A percentile compares a stretch with the other conserved stretches of the same genome.
Evolutionary conservation across 2,329 filamentous ascomycete species (phyloP).

Genomic region (Cytospora chrysosperma): DNA sequence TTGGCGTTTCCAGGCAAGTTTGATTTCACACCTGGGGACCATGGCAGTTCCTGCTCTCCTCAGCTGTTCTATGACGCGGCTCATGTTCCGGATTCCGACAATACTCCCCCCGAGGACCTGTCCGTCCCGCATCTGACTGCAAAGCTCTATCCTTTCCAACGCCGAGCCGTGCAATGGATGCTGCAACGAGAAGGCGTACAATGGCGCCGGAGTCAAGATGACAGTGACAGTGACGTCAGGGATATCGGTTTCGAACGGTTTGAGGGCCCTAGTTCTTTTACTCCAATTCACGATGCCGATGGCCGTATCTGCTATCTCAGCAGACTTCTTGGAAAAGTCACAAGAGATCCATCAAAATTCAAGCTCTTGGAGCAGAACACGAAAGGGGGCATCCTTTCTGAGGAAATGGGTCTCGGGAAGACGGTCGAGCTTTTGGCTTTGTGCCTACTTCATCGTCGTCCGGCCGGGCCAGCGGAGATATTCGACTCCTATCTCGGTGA

Average conservation of each 20-base stretch:
- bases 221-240: constrained; percentile 29
- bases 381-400: constrained; percentile 66
- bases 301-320: constrained; percentile 46
- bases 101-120: constrained; percentile 39
- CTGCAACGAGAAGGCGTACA: constrained; percentile 62
- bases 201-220: constrained; percentile 37
- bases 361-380: constrained; percentile 40
- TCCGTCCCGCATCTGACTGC: constrained; percentile 46
- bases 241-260: constrained; percentile 26
- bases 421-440: constrained; percentile 74
- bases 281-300: constrained; percentile 42
- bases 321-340: constrained; percentile 60
- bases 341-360: constrained; percentile 48
- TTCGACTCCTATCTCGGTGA: constrained; percentile 42
- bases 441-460: constrained; percentile 61
- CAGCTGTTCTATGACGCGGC: constrained; percentile 69
- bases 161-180: constrained; percentile 68
- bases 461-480: constrained; percentile 22
- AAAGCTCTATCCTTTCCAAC: constrained; percentile 69
- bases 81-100: constrained; percentile 54
- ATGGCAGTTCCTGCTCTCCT: constrained; percentile 39
- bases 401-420: constrained; percentile 84
- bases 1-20: constrained; percentile 25
- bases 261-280: constrained; percentile 45
- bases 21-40: background rate